A percentile compares a stretch with the other conserved stretches of the same genome.
phyloP scores from a whole-genome alignment of 306 rosid species.

The Luffa aegyptiaca region DNA sequence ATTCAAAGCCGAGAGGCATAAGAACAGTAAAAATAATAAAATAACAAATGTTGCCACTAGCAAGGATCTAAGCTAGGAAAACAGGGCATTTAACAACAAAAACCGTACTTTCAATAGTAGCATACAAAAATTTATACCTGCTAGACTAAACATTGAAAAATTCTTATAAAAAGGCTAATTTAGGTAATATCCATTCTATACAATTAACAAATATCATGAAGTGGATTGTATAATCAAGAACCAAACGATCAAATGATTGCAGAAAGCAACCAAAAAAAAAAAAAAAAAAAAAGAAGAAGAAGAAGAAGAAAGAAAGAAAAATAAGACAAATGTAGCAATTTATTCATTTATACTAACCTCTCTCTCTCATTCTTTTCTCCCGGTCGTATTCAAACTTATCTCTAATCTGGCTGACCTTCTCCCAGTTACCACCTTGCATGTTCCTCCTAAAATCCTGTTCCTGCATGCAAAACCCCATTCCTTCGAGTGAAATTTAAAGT shows the following conservation, averaged over 20 bases:
- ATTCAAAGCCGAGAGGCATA: not conserved
- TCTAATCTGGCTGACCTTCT: conserved; percentile 60
- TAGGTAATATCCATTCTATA: not conserved
- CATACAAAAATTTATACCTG: not conserved
- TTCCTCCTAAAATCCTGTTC: conserved; percentile 45
- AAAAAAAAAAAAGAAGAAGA: not conserved
- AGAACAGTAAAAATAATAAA: not conserved
- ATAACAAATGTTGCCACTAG: not conserved
- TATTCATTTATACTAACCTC: conserved; percentile 41
- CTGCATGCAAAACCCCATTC: conserved; percentile 34
- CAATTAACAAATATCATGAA: not conserved
- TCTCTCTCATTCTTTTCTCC: conserved; percentile 81
- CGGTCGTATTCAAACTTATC: conserved; percentile 93
- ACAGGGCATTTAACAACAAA: not conserved
- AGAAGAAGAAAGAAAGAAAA: not conserved
- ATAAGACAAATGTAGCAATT: not conserved
- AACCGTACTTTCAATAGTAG: not conserved
- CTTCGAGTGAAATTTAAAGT: conserved; percentile 7
- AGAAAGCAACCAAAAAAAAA: not conserved
- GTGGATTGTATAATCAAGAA: not conserved
- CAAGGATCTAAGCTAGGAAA: not conserved
- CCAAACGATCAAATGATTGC: not conserved
- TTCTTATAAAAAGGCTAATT: not conserved
- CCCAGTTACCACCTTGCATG: conserved; percentile 46
- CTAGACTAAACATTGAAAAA: not conserved